These are phyloP conservation scores for Gracilaria caudata DNA, from an alignment of 23 red algal genomes.

Conservation along the genomic window DNA sequence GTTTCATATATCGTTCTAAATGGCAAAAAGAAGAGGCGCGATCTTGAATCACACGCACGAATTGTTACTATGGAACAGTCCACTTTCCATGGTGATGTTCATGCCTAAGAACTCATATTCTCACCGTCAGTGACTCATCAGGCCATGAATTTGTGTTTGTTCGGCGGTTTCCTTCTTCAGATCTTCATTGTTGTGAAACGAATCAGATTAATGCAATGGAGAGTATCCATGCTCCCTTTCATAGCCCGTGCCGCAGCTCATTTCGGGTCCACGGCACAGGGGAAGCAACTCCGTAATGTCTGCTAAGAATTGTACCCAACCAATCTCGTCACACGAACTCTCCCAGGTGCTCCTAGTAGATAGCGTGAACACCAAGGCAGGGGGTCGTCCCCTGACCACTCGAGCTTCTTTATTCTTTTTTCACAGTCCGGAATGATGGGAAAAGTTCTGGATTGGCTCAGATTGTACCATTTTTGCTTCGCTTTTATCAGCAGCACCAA, in stretches of 20 bases:
- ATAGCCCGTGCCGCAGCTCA: background rate
- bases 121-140: background rate
- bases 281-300: background rate
- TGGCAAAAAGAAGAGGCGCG: constrained; percentile 21
- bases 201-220: background rate
- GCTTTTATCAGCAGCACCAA: too few species aligned
- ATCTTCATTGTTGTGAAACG: background rate
- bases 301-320: background rate
- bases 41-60: constrained; percentile 35
- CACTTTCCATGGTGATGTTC: constrained; percentile 26
- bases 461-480: too few species aligned
- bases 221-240: background rate
- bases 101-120: background rate
- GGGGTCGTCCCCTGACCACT: too few species aligned
- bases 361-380: too few species aligned
- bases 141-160: background rate
- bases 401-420: too few species aligned
- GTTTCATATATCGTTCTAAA: constrained; percentile 1
- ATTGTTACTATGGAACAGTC: constrained; percentile 11
- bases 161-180: background rate
- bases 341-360: background rate
- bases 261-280: background rate
- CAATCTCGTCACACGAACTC: background rate
- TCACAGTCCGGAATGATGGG: too few species aligned
- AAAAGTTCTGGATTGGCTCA: too few species aligned